Percentiles rank a stretch among this genome's conserved stretches.
These are phyloP conservation scores for Pseudomicrostroma phylloplanum DNA, from an alignment of 1,284 basidiomycete species.

Conservation along the genomic window DNA sequence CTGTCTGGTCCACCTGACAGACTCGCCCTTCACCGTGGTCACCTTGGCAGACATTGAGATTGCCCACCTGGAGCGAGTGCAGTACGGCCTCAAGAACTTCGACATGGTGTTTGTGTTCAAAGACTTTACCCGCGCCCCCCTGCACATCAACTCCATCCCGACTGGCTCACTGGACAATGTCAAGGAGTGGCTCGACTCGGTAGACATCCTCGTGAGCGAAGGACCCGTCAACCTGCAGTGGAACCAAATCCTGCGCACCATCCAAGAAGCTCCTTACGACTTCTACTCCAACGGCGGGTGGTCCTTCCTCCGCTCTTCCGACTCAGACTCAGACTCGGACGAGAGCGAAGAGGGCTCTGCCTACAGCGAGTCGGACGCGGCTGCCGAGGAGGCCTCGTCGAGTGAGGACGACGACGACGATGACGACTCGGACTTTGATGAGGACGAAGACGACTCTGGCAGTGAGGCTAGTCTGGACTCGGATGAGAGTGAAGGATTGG, in stretches of 20 bases:
- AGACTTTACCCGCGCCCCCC: slow-evolving; percentile 83
- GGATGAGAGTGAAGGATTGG: slow-evolving; percentile 58
- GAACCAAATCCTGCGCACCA: slow-evolving; percentile 70
- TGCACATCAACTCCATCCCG: slow-evolving; percentile 56
- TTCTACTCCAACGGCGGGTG: slow-evolving; percentile 96
- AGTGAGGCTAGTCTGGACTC: slow-evolving; percentile 9
- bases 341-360: slow-evolving; percentile 44
- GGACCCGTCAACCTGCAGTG: slow-evolving; percentile 97
- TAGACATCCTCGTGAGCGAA: slow-evolving; percentile 92
- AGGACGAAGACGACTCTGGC: slow-evolving; percentile 9
- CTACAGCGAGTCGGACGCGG: slow-evolving; percentile 34
- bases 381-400: slow-evolving; percentile 24
- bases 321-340: slow-evolving; percentile 48
- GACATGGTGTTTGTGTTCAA: slow-evolving; percentile 94
- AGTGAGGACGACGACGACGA: slow-evolving; percentile 63
- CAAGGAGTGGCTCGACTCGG: slow-evolving; percentile 73
- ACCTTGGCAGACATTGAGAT: slow-evolving; percentile 95
- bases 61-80: slow-evolving; percentile 91
- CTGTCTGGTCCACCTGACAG: slow-evolving; percentile 89
- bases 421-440: slow-evolving; percentile 54
- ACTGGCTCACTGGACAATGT: slow-evolving; percentile 42
- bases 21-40: slow-evolving; percentile 91
- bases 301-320: slow-evolving; percentile 65
- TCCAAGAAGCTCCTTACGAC: slow-evolving; percentile 67
- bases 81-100: slow-evolving; percentile 93